Evolutionary conservation across 1,139 yeast genomes (phyloP), one percentile per base, ranked within the genome.

Genomic region (Trichomonascaceae sp.): DNA sequence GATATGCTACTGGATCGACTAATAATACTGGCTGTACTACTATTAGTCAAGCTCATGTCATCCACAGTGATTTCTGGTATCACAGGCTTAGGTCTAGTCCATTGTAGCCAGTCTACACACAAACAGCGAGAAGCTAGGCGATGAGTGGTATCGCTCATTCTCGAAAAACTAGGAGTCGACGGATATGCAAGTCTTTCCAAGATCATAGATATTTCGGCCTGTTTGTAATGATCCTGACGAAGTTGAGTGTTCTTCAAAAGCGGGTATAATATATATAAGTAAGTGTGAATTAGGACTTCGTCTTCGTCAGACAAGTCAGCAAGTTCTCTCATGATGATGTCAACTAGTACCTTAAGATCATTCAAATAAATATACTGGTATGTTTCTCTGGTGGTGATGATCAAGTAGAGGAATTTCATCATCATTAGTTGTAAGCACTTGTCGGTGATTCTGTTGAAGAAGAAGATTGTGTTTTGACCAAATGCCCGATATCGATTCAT

Each of bases 291-390:
- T 52, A 90, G 72, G 50, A 80, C 75, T 59, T 84, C 90, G 45
- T 80, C 80, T 27, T 79, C 79, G 43, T 77, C 82, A 3, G 84
- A 73, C 51, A 89, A 70, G 65, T 90, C 83, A 60, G 81, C 80
- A 54, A 91, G 74, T 67, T 91, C 96, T 55, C 98, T 74, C 3
- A 90, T 77, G 53, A 91, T 76, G 8, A 93, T 89, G 61, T 90
- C 96, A n/a, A 87, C 82, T 57, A 93, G 77, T 5, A 93, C 95
- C 63, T 85, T 83, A 56, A 91, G 72, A 67, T 93, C 99, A 65
- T 93, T 93, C 57, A 87, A 74, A 66, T 93, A 93, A 53, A 87
- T 80, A 57, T 84, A 77, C 53, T 85, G 87, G 45, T 82, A 74
- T 0, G 93, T 83, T 51, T 74, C 73, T 0, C 83, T 76, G 12